Conservation (phyloP, 257 asterid species). For the Solanum neorickii region DNA sequence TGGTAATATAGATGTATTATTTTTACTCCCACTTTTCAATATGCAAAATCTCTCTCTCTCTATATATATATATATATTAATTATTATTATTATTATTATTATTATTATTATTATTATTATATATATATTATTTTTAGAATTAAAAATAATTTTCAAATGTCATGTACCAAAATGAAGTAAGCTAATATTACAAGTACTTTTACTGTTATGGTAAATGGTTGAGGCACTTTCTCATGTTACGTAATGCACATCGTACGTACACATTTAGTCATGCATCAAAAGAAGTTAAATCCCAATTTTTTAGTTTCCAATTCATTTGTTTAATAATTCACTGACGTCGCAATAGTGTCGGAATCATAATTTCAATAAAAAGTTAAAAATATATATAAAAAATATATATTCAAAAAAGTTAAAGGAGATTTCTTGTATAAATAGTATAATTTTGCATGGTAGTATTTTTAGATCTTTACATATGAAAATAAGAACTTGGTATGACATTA, state of each 20-base stretch:
- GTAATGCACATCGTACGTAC: neutral
- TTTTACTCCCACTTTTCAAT: neutral
- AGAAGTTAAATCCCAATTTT: neutral
- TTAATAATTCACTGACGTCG: neutral
- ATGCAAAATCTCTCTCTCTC: too few relatives aligned
- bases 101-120: too few relatives aligned
- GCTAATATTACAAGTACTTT: neutral
- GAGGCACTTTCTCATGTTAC: neutral
- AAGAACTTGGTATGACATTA: neutral
- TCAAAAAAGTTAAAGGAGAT: neutral
- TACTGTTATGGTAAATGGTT: neutral
- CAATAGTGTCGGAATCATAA: fast-evolving
- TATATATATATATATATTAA: too few relatives aligned
- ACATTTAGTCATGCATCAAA: neutral
- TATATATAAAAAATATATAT: neutral
- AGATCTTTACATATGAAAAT: neutral
- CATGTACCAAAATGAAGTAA: neutral
- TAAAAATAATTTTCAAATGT: neutral
- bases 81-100: neutral
- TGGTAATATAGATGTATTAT: neutral
- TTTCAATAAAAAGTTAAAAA: too few relatives aligned
- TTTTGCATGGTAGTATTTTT: neutral
- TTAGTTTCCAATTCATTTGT: neutral
- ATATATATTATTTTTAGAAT: neutral
- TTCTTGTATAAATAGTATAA: too few relatives aligned